A percentile compares a stretch with the other conserved stretches of the same genome.
These are phyloP conservation scores for Chlamydomonas sp. DNA, from an alignment of 139 green algal genomes.

Conservation along the genomic window DNA sequence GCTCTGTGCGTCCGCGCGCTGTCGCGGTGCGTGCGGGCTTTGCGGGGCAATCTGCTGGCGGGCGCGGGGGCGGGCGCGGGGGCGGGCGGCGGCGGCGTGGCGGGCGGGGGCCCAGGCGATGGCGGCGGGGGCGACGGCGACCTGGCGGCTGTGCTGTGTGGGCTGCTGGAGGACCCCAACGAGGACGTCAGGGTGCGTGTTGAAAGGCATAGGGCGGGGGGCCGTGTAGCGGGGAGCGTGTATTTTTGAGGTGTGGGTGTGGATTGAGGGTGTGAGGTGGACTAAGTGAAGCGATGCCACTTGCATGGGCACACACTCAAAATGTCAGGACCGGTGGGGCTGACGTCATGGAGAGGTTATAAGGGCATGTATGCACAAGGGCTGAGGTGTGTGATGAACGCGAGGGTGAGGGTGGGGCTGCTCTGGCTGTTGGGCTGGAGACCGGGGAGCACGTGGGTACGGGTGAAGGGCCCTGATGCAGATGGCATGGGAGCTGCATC, in stretches of 20 bases:
- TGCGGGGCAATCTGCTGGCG: slow-evolving; percentile 38
- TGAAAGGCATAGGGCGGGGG: not conserved
- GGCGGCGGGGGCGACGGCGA: slow-evolving; percentile 38
- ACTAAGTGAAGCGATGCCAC: not conserved
- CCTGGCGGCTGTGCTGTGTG: slow-evolving; percentile 70
- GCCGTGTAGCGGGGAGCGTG: too few species aligned
- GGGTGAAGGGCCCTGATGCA: too few species aligned
- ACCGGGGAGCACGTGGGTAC: too few species aligned
- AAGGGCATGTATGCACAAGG: too few species aligned
- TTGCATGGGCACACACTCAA: not conserved
- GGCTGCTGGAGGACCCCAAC: slow-evolving; percentile 53
- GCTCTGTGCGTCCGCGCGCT: slow-evolving; percentile 81
- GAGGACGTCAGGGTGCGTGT: slow-evolving; percentile 55
- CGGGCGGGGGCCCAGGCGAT: too few species aligned
- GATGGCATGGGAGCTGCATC: too few species aligned
- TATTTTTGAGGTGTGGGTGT: not conserved
- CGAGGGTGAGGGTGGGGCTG: too few species aligned
- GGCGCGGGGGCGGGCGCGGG: not conserved
- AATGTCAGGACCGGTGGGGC: too few species aligned
- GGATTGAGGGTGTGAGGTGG: not conserved
- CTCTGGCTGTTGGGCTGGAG: too few species aligned
- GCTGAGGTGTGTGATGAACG: too few species aligned
- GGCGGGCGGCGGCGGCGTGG: not conserved
- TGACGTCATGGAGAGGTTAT: too few species aligned
- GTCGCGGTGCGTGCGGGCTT: slow-evolving; percentile 64